Percentiles rank a stretch among this genome's conserved stretches.
Conservation (phyloP, 768 basidiomycete genomes). For the Tubosaeta sp. region DNA sequence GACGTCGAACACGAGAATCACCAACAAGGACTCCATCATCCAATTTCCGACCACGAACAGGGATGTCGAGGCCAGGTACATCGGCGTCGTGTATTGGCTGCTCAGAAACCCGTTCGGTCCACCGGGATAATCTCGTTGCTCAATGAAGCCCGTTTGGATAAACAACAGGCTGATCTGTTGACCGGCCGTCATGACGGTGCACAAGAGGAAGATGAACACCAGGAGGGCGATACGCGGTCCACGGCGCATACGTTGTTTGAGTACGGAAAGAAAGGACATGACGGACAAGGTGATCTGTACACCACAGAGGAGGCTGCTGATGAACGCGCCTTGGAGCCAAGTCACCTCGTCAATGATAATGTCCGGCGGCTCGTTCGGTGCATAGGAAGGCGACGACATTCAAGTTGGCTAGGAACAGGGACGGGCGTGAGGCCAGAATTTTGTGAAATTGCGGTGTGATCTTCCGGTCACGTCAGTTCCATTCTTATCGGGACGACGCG, state of each 20-base stretch:
- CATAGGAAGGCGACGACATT: constrained; percentile 5
- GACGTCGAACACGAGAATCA: constrained; percentile 1
- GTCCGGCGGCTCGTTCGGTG: neutral
- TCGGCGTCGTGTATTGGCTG: neutral
- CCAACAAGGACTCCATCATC: constrained; percentile 21
- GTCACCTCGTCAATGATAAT: constrained; percentile 6
- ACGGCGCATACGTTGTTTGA: constrained; percentile 9
- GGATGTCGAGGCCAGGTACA: constrained; percentile 1
- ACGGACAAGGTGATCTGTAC: constrained; percentile 16
- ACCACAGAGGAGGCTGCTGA: constrained; percentile 18
- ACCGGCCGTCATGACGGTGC: constrained; percentile 13
- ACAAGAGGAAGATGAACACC: constrained; percentile 12
- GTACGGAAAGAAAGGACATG: constrained; percentile 17
- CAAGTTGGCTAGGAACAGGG: neutral
- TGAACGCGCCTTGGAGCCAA: constrained; percentile 22
- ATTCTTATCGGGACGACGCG: neutral
- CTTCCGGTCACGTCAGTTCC: neutral
- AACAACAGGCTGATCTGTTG: constrained; percentile 10
- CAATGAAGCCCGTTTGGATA: constrained; percentile 14
- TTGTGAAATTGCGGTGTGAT: constrained; percentile 6
- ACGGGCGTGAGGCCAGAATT: neutral
- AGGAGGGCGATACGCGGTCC: constrained; percentile 12
- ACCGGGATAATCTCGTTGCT: constrained; percentile 9
- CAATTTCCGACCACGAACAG: constrained; percentile 18
- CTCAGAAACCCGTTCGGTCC: constrained; percentile 13